Evolutionary conservation across 352 stramenopile species (phyloP).

Genomic region (Phytophthora kernoviae): DNA sequence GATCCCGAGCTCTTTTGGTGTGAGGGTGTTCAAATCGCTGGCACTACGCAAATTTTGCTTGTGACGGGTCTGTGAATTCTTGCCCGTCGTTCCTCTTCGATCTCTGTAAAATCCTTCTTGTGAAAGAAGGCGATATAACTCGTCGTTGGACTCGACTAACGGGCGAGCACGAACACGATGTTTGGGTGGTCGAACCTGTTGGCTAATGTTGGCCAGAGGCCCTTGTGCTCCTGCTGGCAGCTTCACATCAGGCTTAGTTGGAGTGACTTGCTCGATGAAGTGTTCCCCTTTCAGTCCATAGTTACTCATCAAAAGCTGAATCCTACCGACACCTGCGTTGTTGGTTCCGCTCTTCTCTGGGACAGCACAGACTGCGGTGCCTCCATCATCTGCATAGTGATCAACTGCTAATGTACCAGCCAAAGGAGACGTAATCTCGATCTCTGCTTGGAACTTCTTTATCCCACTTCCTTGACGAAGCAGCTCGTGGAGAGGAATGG

Average conservation of each 20-base stretch:
- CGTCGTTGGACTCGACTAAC: slow-evolving; percentile 72
- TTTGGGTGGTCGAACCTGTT: slow-evolving; percentile 30
- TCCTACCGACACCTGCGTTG: slow-evolving; percentile 32
- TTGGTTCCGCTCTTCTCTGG: slow-evolving; percentile 7
- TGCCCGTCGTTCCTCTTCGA: neutral
- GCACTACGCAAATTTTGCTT: slow-evolving; percentile 21
- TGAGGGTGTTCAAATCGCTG: slow-evolving; percentile 56
- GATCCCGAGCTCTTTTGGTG: slow-evolving; percentile 59
- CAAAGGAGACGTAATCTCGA: slow-evolving; percentile 54
- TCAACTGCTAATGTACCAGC: slow-evolving; percentile 8
- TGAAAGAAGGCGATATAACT: slow-evolving; percentile 66
- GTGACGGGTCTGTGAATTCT: slow-evolving; percentile 19
- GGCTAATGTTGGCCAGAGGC: neutral
- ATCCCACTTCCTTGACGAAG: slow-evolving; percentile 89
- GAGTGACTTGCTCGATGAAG: slow-evolving; percentile 18
- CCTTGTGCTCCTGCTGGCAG: neutral
- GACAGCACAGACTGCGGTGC: slow-evolving; percentile 14
- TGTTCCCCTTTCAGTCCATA: slow-evolving; percentile 74
- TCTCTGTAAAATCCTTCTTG: slow-evolving; percentile 68
- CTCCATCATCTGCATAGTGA: slow-evolving; percentile 16
- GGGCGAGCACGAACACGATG: slow-evolving; percentile 77
- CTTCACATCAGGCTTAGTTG: slow-evolving; percentile 4
- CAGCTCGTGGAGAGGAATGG: slow-evolving; percentile 86
- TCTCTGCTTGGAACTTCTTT: slow-evolving; percentile 90
- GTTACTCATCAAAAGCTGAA: slow-evolving; percentile 91